Base-by-base conservation (phyloP, 805 yeast genomes). In the Jamesozyma spencerorum region DNA sequence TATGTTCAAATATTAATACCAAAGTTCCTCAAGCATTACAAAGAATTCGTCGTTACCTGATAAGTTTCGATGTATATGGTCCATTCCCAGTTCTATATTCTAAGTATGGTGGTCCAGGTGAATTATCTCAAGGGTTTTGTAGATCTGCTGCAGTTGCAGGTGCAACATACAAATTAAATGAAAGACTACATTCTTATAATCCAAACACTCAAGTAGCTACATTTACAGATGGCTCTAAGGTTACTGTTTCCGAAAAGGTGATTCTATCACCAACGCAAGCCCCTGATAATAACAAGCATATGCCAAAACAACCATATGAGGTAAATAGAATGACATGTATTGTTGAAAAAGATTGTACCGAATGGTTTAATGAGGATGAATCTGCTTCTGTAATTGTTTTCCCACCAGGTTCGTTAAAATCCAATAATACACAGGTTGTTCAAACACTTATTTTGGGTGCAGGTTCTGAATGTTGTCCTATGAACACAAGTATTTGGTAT, bases 71-170 rank as follows among this genome's bases (percentile, higher is more conserved):
- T 51, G 85, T 88, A 3, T 92, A 88, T 61, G 98, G 98, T 12
- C 82, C 78, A 47, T 90, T 92, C 71, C 97, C 98, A 2, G 94
- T 85, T 11, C 70, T 90, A 67, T 81, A 81, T 52, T 83, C 94
- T 38, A 90, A 86, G 68, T 90, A 80, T 64, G 98, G 97, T 42
- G 94, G 95, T 2, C 88, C 95, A 0, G 96, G 97, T 39, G 98
- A 90, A 63, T 68, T 90, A 20, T 80, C 95, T 13, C 98, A 90
- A 65, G 98, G 97, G 1, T 90, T 92, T 62, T 90, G 97, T 65
- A 74, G 98, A 52, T 83, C 94, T 43, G 97, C 97, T 3, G 98
- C 98, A 12, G 97, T 90, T 47, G 97, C 92, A 15, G 97, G 97
- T 40, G 82, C 97, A 40, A 85, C 94, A 27, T 90, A 92, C 65